These are phyloP conservation scores for Angomonas deanei DNA, from an alignment of 208 protist genomes.

Conservation along the genomic window DNA sequence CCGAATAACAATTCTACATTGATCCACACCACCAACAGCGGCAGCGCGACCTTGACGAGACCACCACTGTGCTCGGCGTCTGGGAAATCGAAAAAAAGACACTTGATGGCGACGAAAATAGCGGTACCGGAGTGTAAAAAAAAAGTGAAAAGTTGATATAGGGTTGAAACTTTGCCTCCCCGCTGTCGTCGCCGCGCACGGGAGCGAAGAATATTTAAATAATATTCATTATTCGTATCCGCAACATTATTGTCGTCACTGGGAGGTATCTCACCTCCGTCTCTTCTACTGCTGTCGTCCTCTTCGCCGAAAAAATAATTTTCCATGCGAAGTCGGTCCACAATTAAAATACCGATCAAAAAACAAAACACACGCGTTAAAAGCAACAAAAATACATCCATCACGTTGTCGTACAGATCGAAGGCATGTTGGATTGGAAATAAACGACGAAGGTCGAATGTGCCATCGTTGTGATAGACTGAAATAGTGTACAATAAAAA, in stretches of 20 bases:
- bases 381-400: too few species aligned
- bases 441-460: too few species aligned
- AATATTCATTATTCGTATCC: slow-evolving; percentile 3
- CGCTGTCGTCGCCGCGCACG: slow-evolving; percentile 20
- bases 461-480: too few species aligned
- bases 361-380: too few species aligned
- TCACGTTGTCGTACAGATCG: too few species aligned
- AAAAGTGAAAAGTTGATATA: slow-evolving; percentile 21
- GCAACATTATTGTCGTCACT: background rate
- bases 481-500: too few species aligned
- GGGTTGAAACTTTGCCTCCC: slow-evolving; percentile 17
- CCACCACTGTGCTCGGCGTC: slow-evolving; percentile 2
- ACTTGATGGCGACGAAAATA: slow-evolving; percentile 32
- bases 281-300: too few species aligned
- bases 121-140: slow-evolving; percentile 28
- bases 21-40: slow-evolving; percentile 33
- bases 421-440: too few species aligned
- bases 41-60: slow-evolving; percentile 32
- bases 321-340: too few species aligned
- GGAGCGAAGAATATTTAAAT: slow-evolving; percentile 5
- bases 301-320: too few species aligned
- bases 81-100: slow-evolving; percentile 33
- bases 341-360: too few species aligned
- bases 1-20: slow-evolving; percentile 38
- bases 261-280: too few species aligned